These are phyloP conservation scores for Jackrogersella multiformis DNA, from an alignment of 495 filamentous ascomycete species.

Conservation along the genomic window DNA sequence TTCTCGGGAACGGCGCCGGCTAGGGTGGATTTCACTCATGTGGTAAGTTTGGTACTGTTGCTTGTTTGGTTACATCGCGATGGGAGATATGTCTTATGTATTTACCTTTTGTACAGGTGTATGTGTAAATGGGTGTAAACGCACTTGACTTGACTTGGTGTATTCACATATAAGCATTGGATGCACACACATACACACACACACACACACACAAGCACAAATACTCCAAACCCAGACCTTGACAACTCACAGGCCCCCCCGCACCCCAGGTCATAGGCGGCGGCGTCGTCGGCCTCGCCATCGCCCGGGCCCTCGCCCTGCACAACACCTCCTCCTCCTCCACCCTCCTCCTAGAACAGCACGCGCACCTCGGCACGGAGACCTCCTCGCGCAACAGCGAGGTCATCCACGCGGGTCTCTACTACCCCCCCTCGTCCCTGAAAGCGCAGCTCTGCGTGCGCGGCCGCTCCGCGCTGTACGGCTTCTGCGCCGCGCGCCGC, in stretches of 20 bases:
- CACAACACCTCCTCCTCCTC: constrained; percentile 54
- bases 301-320: constrained; percentile 77
- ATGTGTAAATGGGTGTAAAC: background rate
- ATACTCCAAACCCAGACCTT: constrained; percentile 3
- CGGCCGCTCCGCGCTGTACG: constrained; percentile 81
- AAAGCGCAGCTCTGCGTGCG: constrained; percentile 86
- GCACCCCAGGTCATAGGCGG: constrained; percentile 83
- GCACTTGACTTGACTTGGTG: background rate
- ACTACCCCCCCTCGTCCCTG: constrained; percentile 79
- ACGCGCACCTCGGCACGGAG: constrained; percentile 82
- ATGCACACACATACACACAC: background rate
- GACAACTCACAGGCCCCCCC: constrained; percentile 6
- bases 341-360: constrained; percentile 85
- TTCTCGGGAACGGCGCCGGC: constrained; percentile 47
- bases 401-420: constrained; percentile 95
- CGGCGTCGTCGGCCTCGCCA: constrained; percentile 90
- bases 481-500: constrained; percentile 69
- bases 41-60: constrained; percentile 59
- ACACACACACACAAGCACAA: background rate
- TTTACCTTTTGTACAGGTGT: background rate
- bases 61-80: too few species aligned
- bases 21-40: constrained; percentile 83
- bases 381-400: constrained; percentile 94
- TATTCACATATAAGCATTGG: background rate
- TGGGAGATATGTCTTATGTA: too few species aligned